Evolutionary conservation across 108 stramenopile genomes (phyloP), one percentile per base, ranked within the genome.

Genomic region (Fragilariopsis cylindrus): DNA sequence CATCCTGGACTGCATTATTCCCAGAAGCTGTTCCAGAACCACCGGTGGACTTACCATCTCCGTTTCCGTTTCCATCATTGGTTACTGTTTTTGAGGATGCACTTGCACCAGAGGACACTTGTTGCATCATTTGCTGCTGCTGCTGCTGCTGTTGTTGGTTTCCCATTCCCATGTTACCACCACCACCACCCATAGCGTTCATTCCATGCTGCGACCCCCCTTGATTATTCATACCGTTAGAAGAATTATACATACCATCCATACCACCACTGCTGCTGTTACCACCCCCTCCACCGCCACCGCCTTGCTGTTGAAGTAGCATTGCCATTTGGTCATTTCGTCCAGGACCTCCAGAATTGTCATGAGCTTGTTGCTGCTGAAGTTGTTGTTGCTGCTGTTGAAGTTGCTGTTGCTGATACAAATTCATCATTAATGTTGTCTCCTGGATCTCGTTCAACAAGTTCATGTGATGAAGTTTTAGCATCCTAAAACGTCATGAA

Each of bases 381-480:
- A 87, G 73, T 50, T 87, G 82, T 55, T 87, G 86, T 66, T 90
- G 88, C 57, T 87, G 88, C 68, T 90, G 88, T 55, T 87, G 88
- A 3, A 84, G 69, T 50, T 87, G 82, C 62, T 87, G 88, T 63
- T 87, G 85, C 60, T 90, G 86, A 57, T 87, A 88, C 19, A 96
- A 72, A 57, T 96, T 96, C 94, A 96, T 96, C 94, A 96, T 96
- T 21, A 96, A 71, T 4, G 94, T 96, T 3, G 94, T 96, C 69
- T 96, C 94, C 74, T 96, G 94, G 65, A 96, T 96, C 65, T 96
- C 94, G 73, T 96, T 96, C 43, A 96, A 74, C 8, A 96, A 78
- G 77, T 96, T 96, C 94, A 96, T 96, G 69, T 96, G 94, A 78
- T 96, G 94, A 41, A 96, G 84, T 71, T 96, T 96, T 50, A 96